These are phyloP conservation scores for Neurospora discreta DNA, from an alignment of 495 filamentous ascomycete genomes.

Conservation along the genomic window DNA sequence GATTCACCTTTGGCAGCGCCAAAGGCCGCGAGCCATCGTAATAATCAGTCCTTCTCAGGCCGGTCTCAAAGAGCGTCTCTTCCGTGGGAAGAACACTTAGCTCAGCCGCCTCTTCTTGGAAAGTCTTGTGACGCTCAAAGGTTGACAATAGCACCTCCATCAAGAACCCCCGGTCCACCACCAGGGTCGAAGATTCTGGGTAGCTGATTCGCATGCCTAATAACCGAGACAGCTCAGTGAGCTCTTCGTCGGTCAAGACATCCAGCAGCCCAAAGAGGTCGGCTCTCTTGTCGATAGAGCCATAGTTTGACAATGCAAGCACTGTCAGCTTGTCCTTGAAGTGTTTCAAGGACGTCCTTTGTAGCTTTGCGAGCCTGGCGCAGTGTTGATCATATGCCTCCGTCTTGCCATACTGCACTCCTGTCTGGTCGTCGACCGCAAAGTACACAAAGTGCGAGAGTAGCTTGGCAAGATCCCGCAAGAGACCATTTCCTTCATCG, in stretches of 20 bases:
- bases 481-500: constrained; percentile 58
- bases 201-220: constrained; percentile 75
- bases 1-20: constrained; percentile 86
- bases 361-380: constrained; percentile 61
- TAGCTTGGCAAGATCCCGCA: constrained; percentile 71
- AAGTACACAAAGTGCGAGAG: constrained; percentile 80
- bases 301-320: constrained; percentile 85
- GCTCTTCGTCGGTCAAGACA: constrained; percentile 58
- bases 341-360: constrained; percentile 67
- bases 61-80: constrained; percentile 68
- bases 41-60: constrained; percentile 72
- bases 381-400: constrained; percentile 76
- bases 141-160: constrained; percentile 66
- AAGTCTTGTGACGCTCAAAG: constrained; percentile 69
- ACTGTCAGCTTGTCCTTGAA: constrained; percentile 88
- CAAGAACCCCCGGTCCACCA: constrained; percentile 53
- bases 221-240: constrained; percentile 53
- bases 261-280: constrained; percentile 73
- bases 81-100: constrained; percentile 77
- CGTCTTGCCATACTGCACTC: constrained; percentile 55
- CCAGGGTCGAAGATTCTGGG: constrained; percentile 54
- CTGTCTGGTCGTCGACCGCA: constrained; percentile 83
- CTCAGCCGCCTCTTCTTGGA: constrained; percentile 65
- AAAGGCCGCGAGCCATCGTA: constrained; percentile 86
- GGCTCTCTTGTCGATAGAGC: constrained; percentile 63